phyloP scores from a whole-genome alignment of 2,329 filamentous ascomycete species.

The Talaromyces pinophilus region DNA sequence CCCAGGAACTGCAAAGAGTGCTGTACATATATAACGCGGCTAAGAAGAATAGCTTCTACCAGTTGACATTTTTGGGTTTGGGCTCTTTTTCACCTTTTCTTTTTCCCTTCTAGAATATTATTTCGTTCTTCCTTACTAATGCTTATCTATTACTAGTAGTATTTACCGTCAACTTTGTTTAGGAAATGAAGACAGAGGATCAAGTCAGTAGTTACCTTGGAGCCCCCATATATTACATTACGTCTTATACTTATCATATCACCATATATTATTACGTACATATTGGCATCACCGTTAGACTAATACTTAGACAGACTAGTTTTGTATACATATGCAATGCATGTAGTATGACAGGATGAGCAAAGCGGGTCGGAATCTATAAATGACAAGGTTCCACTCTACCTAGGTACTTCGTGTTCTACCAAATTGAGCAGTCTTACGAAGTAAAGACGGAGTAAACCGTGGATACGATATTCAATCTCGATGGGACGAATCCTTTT shows the following conservation, averaged over 20 bases:
- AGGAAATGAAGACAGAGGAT: not conserved
- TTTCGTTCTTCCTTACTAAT: not conserved
- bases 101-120: not conserved
- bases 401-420: not conserved
- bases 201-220: not conserved
- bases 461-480: not conserved
- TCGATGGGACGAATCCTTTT: not conserved
- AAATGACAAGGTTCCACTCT: not conserved
- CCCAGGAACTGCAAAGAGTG: not conserved
- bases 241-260: not conserved
- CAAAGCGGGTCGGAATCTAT: not conserved
- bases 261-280: conserved; percentile 1
- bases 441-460: not conserved
- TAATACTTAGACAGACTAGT: not conserved
- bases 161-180: not conserved
- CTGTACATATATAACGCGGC: not conserved
- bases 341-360: not conserved
- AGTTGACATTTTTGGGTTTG: not conserved
- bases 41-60: not conserved
- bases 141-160: conserved; percentile 1
- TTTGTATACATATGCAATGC: not conserved
- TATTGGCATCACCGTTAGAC: not conserved
- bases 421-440: not conserved
- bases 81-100: not conserved
- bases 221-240: not conserved